Evolutionary conservation across 2,329 filamentous ascomycete species (phyloP).

Genomic region (Ascochyta fabae): DNA sequence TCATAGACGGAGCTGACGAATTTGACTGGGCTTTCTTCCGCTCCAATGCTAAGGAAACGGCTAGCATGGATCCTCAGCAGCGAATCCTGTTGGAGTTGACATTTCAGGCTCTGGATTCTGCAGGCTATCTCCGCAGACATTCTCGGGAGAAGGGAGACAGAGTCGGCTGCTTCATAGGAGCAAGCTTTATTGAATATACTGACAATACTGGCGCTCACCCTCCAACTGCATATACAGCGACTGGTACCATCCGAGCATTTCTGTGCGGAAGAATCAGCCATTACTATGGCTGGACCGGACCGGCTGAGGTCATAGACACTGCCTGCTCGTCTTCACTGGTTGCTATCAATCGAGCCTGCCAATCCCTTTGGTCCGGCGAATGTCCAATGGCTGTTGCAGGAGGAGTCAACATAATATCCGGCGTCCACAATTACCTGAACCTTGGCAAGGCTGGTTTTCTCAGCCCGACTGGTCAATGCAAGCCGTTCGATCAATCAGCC

Average conservation of each 20-base stretch:
- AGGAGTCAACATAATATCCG: slow-evolving; percentile 43
- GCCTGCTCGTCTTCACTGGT: slow-evolving; percentile 40
- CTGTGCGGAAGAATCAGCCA: slow-evolving; percentile 27
- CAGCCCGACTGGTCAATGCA: slow-evolving; percentile 55
- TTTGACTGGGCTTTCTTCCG: slow-evolving; percentile 45
- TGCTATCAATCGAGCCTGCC: slow-evolving; percentile 36
- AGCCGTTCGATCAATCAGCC: slow-evolving; percentile 46
- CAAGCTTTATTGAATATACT: slow-evolving; percentile 36
- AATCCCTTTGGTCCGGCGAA: slow-evolving; percentile 33
- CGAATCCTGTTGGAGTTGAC: slow-evolving; percentile 29
- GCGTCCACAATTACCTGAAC: slow-evolving; percentile 39
- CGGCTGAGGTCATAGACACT: slow-evolving; percentile 38
- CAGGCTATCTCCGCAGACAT: slow-evolving; percentile 27
- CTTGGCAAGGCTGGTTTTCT: slow-evolving; percentile 51
- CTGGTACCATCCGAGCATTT: slow-evolving; percentile 27
- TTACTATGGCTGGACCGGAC: slow-evolving; percentile 36
- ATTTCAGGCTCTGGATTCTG: slow-evolving; percentile 48
- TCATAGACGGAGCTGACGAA: slow-evolving; percentile 29
- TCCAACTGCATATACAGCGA: slow-evolving; percentile 36
- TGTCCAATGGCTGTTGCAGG: slow-evolving; percentile 44
- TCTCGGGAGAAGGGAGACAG: slow-evolving; percentile 19
- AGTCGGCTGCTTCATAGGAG: slow-evolving; percentile 41
- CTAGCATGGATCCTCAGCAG: slow-evolving; percentile 33
- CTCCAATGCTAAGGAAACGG: slow-evolving; percentile 21
- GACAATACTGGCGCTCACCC: slow-evolving; percentile 38